Conservation (phyloP, 2,329 filamentous ascomycete genomes). For the Elsinoe arachidis region DNA sequence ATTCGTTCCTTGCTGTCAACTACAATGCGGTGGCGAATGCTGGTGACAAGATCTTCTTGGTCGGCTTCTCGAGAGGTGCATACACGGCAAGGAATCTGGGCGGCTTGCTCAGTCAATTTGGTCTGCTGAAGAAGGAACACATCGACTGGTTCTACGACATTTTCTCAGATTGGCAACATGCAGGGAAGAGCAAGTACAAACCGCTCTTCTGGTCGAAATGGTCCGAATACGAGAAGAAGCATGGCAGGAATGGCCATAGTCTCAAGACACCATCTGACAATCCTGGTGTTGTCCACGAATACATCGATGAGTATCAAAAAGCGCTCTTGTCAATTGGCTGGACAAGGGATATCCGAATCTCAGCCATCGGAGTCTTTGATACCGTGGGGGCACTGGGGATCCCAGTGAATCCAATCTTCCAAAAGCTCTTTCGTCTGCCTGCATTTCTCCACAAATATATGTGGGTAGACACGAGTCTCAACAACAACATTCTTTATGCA, state of each 20-base stretch:
- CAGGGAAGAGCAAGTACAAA: conserved; percentile 17
- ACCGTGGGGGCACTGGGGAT: conserved; percentile 37
- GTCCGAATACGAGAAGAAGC: conserved; percentile 5
- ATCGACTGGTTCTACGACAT: conserved; percentile 22
- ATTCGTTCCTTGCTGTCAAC: conserved; percentile 53
- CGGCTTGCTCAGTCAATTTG: conserved; percentile 34
- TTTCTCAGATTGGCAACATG: conserved; percentile 24
- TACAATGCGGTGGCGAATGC: conserved; percentile 29
- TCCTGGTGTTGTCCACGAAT: conserved; percentile 7
- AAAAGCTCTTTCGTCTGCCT: conserved; percentile 20
- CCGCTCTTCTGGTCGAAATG: conserved; percentile 15
- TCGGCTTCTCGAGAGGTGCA: conserved; percentile 37
- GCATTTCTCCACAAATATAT: conserved; percentile 24
- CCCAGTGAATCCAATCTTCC: conserved; percentile 27
- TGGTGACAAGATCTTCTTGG: conserved; percentile 28
- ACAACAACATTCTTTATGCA: conserved; percentile 39
- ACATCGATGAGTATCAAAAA: conserved; percentile 15
- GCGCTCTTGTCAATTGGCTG: conserved; percentile 13
- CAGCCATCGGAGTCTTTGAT: conserved; percentile 42
- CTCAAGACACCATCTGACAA: conserved; percentile 12
- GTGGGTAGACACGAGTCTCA: conserved; percentile 29
- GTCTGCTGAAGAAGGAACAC: conserved; percentile 29
- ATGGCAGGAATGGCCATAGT: neutral
- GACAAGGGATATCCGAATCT: conserved; percentile 27
- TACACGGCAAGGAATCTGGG: conserved; percentile 34